Conservation (phyloP, 78 protist genomes). For the Monocercomonoides exilis region DNA sequence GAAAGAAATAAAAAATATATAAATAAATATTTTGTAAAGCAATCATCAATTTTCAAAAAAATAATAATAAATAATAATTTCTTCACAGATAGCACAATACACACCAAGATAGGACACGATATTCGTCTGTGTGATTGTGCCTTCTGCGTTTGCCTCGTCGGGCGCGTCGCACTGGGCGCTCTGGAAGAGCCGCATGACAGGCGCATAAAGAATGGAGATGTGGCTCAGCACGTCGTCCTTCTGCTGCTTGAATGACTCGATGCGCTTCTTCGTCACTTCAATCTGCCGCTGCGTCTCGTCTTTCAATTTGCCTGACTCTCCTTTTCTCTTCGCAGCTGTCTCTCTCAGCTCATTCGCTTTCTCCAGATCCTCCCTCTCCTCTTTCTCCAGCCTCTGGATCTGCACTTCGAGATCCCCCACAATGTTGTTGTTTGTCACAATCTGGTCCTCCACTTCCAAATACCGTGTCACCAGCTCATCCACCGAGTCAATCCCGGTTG, state of each 20-base stretch:
- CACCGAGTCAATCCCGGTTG: conserved; percentile 56
- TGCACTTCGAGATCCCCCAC: not conserved
- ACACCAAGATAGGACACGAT: conserved; percentile 12
- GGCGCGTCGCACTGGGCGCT: not conserved
- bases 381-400: not conserved
- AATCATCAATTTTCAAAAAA: no score
- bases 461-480: conserved; percentile 49
- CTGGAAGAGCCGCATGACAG: not conserved
- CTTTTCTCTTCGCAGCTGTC: not conserved
- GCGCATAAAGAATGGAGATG: not conserved
- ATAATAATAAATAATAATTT: no score
- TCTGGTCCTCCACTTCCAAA: conserved; percentile 55
- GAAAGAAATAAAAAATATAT: no score
- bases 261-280: not conserved
- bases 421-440: not conserved
- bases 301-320: not conserved
- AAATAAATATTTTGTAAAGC: no score
- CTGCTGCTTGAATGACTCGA: not conserved
- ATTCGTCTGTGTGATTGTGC: not conserved
- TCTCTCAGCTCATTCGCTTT: not conserved
- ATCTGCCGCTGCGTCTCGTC: not conserved
- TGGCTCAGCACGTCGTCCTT: not conserved
- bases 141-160: not conserved
- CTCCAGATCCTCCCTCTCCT: not conserved
- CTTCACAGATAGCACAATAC: no score